phyloP scores from a whole-genome alignment of 2,329 filamentous ascomycete genomes.

The Exophiala sideris region DNA sequence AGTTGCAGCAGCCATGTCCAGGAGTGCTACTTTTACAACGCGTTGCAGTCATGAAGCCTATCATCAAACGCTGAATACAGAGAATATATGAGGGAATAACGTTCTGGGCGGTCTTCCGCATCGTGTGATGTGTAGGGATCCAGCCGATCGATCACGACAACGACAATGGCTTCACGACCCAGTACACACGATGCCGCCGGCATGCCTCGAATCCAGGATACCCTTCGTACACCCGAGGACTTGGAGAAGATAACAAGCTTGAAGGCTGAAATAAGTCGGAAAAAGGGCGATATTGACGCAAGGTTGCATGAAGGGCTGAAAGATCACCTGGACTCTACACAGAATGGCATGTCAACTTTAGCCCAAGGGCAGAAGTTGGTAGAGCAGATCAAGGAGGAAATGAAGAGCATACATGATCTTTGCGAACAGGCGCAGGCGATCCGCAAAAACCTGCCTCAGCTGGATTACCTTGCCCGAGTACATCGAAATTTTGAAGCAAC shows the following conservation, averaged over 20 bases:
- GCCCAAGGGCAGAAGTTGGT: constrained; percentile 88
- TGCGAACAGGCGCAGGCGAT: constrained; percentile 97
- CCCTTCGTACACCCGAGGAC: constrained; percentile 92
- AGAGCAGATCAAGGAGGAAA: constrained; percentile 91
- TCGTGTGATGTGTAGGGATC: not conserved
- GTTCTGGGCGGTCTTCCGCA: too few relatives aligned
- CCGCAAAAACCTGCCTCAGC: constrained; percentile 95
- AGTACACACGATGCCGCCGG: constrained; percentile 58
- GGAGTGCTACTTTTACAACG: too few relatives aligned
- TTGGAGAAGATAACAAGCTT: constrained; percentile 90
- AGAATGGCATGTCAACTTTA: constrained; percentile 85
- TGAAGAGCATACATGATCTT: constrained; percentile 96
- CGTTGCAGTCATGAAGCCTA: too few relatives aligned
- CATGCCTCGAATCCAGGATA: constrained; percentile 77
- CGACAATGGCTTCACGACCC: constrained; percentile 36
- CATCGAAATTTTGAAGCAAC: constrained; percentile 95
- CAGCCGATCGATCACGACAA: not conserved
- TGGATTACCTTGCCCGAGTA: constrained; percentile 50
- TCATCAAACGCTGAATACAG: not conserved
- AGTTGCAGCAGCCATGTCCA: too few relatives aligned
- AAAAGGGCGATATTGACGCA: constrained; percentile 86
- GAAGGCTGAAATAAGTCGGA: constrained; percentile 89
- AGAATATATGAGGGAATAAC: not conserved
- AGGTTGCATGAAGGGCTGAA: constrained; percentile 84
- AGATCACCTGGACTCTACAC: constrained; percentile 91